A percentile compares a stretch with the other conserved stretches of the same genome.
phyloP scores from a whole-genome alignment of 2,329 filamentous ascomycete species.

The Fusarium equiseti region DNA sequence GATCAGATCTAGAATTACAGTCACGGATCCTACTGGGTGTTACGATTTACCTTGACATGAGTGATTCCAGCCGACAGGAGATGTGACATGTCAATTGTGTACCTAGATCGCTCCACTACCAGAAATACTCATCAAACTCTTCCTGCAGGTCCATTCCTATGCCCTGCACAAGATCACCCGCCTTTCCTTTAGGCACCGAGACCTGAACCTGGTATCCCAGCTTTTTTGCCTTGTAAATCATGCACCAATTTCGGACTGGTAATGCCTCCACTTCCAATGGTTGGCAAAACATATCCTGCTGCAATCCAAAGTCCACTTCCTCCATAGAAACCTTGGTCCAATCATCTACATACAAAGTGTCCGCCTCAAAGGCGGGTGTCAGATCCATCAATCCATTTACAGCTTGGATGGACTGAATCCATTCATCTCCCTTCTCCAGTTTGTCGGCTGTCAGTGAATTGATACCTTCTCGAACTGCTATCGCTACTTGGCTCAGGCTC shows the following conservation, averaged over 20 bases:
- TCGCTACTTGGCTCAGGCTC: not conserved
- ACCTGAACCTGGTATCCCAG: not conserved
- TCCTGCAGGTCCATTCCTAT: not conserved
- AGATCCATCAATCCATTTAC: constrained; percentile 1
- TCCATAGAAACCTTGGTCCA: not conserved
- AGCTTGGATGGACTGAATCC: not conserved
- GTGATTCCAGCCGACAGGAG: not conserved
- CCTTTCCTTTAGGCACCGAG: not conserved
- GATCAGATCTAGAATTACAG: not conserved
- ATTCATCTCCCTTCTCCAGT: not conserved
- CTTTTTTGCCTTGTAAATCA: not conserved
- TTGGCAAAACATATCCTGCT: not conserved
- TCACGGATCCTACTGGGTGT: not conserved
- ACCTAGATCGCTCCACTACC: not conserved
- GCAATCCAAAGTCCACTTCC: not conserved
- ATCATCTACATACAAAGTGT: constrained; percentile 1
- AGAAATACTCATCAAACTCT: not conserved
- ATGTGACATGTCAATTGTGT: not conserved
- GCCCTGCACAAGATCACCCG: not conserved
- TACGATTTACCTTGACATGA: not conserved
- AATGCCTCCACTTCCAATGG: not conserved
- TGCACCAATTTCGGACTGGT: not conserved
- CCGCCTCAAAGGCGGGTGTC: not conserved
- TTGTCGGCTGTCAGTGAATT: not conserved
- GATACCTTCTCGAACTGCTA: not conserved